A percentile compares a stretch with the other conserved stretches of the same genome.
Conservation (phyloP, 306 rosid genomes). For the apple (Malus domestica) region DNA sequence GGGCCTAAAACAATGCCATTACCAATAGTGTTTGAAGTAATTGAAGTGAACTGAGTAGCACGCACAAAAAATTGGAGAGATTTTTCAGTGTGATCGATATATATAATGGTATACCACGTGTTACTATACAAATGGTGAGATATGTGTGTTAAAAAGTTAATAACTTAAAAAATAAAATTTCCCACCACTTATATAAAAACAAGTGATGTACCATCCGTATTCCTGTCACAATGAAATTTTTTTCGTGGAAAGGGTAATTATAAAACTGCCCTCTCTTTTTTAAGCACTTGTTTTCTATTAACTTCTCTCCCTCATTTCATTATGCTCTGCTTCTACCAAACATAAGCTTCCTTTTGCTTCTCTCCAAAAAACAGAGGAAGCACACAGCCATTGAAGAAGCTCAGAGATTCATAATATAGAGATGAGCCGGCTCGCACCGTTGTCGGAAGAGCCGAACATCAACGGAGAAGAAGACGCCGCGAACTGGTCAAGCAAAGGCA, state of each 20-base stretch:
- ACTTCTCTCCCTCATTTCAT: not conserved
- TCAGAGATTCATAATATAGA: not conserved
- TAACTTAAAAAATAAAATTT: too few relatives aligned
- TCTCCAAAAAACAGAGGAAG: not conserved
- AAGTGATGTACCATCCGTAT: too few relatives aligned
- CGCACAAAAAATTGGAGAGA: not conserved
- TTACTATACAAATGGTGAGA: too few relatives aligned
- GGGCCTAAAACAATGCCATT: not conserved
- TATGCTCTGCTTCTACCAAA: not conserved
- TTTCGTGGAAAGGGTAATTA: not conserved
- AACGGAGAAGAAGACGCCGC: conserved; percentile 40
- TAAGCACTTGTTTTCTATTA: not conserved
- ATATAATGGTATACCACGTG: too few relatives aligned
- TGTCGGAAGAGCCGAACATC: conserved; percentile 74
- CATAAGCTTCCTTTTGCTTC: not conserved
- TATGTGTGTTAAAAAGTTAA: too few relatives aligned
- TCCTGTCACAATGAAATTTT: too few relatives aligned
- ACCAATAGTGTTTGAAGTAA: not conserved
- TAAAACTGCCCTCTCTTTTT: not conserved
- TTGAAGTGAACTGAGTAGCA: not conserved
- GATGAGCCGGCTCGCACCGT: conserved; percentile 74
- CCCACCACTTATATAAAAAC: too few relatives aligned
- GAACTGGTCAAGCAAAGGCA: conserved; percentile 38
- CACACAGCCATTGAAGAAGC: not conserved
- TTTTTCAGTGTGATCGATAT: too few relatives aligned